Conservation (phyloP, 768 basidiomycete species). For the Trametes meyenii region DNA sequence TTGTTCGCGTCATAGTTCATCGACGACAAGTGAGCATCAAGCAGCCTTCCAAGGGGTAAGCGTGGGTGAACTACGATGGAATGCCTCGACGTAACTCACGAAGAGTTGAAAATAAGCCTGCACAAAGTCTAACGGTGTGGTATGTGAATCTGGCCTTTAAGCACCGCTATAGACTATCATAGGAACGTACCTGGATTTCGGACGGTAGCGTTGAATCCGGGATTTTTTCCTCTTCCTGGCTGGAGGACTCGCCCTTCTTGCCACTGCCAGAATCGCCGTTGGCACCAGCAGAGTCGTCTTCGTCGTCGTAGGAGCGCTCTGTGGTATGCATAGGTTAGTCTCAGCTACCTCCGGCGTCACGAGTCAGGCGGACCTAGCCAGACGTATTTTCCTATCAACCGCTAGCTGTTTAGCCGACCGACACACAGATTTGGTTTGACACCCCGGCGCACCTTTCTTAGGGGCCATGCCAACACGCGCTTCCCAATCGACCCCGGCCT, state of each 20-base stretch:
- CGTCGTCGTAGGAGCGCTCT: conserved; percentile 27
- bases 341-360: background rate
- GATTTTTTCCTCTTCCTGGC: conserved; percentile 39
- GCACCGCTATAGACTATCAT: background rate
- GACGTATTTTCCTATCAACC: conserved; percentile 54
- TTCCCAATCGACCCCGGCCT: conserved; percentile 55
- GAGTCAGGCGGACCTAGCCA: conserved; percentile 50
- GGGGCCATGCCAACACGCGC: conserved; percentile 51
- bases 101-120: conserved; percentile 54
- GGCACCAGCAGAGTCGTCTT: conserved; percentile 34
- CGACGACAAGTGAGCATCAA: conserved; percentile 55
- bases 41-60: conserved; percentile 40
- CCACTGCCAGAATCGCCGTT: conserved; percentile 24
- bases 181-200: conserved; percentile 46
- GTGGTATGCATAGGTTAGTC: background rate
- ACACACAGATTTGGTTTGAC: background rate
- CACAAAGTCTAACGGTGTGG: conserved; percentile 42
- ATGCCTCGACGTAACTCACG: conserved; percentile 32
- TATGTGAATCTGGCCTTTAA: background rate
- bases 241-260: conserved; percentile 29
- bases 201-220: conserved; percentile 48
- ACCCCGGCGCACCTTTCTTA: conserved; percentile 45
- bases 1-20: conserved; percentile 73
- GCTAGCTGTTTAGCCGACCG: background rate
- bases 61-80: background rate